A percentile compares a stretch with the other conserved stretches of the same genome.
phyloP scores from a whole-genome alignment of 257 asterid genomes.

The Gentiana macrophylla region DNA sequence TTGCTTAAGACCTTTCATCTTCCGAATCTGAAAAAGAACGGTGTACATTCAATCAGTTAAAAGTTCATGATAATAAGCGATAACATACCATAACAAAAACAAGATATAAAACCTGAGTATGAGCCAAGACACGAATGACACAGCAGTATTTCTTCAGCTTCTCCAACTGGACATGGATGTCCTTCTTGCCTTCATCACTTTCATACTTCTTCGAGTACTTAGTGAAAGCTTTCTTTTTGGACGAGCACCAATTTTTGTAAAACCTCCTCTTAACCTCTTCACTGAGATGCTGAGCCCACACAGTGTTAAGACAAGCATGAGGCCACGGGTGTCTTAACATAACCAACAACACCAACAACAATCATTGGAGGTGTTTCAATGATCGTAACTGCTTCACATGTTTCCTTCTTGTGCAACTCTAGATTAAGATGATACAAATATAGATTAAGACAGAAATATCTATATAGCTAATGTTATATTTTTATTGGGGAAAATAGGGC shows the following conservation, averaged over 20 bases:
- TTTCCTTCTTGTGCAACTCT: conserved; percentile 85
- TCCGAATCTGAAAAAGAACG: conserved; percentile 38
- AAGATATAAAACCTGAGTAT: conserved; percentile 48
- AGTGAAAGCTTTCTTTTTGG: conserved; percentile 63
- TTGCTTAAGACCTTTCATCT: conserved; percentile 76
- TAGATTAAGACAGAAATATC: neutral
- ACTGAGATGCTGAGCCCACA: conserved; percentile 77
- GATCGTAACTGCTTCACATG: conserved; percentile 78
- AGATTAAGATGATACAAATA: neutral
- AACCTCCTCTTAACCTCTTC: conserved; percentile 73
- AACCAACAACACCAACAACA: conserved; percentile 80
- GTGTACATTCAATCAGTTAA: neutral
- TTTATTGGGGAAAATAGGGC: too few relatives aligned
- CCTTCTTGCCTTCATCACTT: conserved; percentile 56
- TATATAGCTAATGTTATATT: too few relatives aligned
- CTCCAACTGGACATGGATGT: conserved; percentile 49
- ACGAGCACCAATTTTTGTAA: conserved; percentile 70
- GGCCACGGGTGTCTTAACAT: conserved; percentile 69
- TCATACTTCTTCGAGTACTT: conserved; percentile 58
- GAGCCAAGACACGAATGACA: conserved; percentile 65
- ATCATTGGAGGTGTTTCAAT: conserved; percentile 74
- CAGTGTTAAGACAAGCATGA: conserved; percentile 52
- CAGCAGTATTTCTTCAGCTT: conserved; percentile 63
- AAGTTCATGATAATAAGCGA: neutral
- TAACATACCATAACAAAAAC: too few relatives aligned